Conservation (phyloP, 495 filamentous ascomycete genomes). For the Penicillium silybi region DNA sequence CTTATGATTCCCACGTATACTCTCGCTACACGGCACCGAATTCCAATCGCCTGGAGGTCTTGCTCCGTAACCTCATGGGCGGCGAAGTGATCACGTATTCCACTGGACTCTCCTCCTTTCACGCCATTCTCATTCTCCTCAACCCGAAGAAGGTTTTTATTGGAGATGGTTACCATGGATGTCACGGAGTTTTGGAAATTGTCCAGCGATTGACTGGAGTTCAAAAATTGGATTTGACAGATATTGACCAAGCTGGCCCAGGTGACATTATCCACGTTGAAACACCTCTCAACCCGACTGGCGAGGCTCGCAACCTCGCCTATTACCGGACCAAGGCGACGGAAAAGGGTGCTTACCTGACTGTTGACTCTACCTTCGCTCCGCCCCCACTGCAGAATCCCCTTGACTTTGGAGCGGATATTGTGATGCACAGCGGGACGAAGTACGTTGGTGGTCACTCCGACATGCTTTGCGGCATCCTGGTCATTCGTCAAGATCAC, state of each 20-base stretch:
- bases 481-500: slow-evolving; percentile 52
- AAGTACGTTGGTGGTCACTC: slow-evolving; percentile 97
- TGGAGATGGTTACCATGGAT: slow-evolving; percentile 83
- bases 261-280: slow-evolving; percentile 89
- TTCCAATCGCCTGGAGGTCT: slow-evolving; percentile 70
- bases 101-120: slow-evolving; percentile 83
- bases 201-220: slow-evolving; percentile 65
- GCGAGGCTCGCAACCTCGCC: slow-evolving; percentile 66
- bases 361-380: slow-evolving; percentile 85
- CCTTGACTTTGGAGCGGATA: slow-evolving; percentile 69
- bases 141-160: slow-evolving; percentile 76
- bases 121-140: slow-evolving; percentile 69
- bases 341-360: slow-evolving; percentile 61
- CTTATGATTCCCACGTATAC: slow-evolving; percentile 54
- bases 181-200: slow-evolving; percentile 72
- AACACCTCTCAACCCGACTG: slow-evolving; percentile 85
- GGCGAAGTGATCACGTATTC: slow-evolving; percentile 69
- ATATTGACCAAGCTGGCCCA: slow-evolving; percentile 50
- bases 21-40: slow-evolving; percentile 74
- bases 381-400: slow-evolving; percentile 88
- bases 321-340: slow-evolving; percentile 66
- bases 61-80: slow-evolving; percentile 66
- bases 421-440: slow-evolving; percentile 84
- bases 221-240: slow-evolving; percentile 58
- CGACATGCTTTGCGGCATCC: slow-evolving; percentile 82